Base-by-base conservation (phyloP, 768 basidiomycete genomes). In the Russula ochroleuca region DNA sequence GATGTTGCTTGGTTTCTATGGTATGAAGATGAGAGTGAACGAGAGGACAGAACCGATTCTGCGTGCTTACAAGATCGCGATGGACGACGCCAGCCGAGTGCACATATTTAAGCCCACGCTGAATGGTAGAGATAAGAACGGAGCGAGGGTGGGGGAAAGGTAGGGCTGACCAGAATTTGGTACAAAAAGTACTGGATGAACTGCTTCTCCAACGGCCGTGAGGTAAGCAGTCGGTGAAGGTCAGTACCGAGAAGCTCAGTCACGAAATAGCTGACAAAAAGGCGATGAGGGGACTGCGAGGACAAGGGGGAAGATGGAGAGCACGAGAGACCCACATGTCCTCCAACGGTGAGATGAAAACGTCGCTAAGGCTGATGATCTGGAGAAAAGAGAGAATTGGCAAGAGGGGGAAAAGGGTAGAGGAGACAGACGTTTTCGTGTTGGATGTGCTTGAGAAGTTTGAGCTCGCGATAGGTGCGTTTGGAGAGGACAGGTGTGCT, bases 181-280 rank as follows among this genome's bases (percentile, higher is more conserved):
- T 99, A 99, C 31, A 99, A 79, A 81, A 99, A 99, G 76, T 99
- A 99, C 73, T 99, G 97, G 63, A 98, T 98, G 76, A 99, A 99
- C 74, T 99, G 97, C 80, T 99, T 98, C 79, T 99, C 97, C 70
- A 99, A 80, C 14, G 97, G 97, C 49, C 97, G 83, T 33, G 94
- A 96, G 19, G 97, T 98, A 69, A 99, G 82, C 37, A 99, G 84
- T 66, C 97, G 92, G 73, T 99, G 97, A 15, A 99, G 83, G 79
- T 99, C 97, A 67, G 97, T 99, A 51, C 97, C 97, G 57, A 99
- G 85, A 15, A 99, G 86, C 71, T 99, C 97, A 17, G 97, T 99
- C 57, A 99, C 97, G 73, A 99, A 99, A 79, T 99, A 99, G 70
- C 96, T 98, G 71, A 21, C 14, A 45, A 37, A 40, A 23, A 23